A percentile compares a stretch with the other conserved stretches of the same genome.
Conservation (phyloP, 441 rosid genomes). For the Viola pubescens region DNA sequence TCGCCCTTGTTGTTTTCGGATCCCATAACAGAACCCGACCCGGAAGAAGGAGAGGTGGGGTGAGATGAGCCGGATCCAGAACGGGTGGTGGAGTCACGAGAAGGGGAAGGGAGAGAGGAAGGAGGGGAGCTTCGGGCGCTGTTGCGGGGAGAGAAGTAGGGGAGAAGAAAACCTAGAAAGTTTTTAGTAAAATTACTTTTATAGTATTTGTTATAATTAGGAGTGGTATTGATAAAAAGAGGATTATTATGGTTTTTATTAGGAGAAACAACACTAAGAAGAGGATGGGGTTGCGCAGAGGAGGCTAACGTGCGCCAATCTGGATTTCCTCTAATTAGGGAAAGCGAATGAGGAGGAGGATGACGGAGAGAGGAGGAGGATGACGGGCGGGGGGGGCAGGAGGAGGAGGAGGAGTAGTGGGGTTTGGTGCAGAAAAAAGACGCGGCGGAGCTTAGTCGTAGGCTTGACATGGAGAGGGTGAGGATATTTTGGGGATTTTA, state of each 20-base stretch:
- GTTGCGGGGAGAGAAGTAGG: slow-evolving; percentile 12
- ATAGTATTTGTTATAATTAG: slow-evolving; percentile 10
- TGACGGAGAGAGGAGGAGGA: background rate
- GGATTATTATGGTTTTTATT: slow-evolving; percentile 1
- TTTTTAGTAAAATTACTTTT: slow-evolving; percentile 15
- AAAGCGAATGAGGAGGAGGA: background rate
- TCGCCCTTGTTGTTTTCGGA: slow-evolving; percentile 30
- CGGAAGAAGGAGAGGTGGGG: slow-evolving; percentile 22
- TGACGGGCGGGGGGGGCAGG: background rate
- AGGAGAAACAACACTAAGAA: background rate
- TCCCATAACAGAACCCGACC: slow-evolving; percentile 45
- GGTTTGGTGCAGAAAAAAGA: slow-evolving; percentile 26
- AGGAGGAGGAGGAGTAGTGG: slow-evolving; percentile 28
- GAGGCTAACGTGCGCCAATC: slow-evolving; percentile 41
- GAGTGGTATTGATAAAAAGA: background rate
- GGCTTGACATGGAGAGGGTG: slow-evolving; percentile 21
- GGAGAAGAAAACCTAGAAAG: slow-evolving; percentile 29
- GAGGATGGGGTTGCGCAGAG: slow-evolving; percentile 21
- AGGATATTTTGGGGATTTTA: no score
- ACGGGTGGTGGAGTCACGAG: slow-evolving; percentile 18
- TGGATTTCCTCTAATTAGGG: slow-evolving; percentile 14
- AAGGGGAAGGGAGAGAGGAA: slow-evolving; percentile 12
- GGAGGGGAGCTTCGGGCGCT: background rate
- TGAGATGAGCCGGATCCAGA: slow-evolving; percentile 22
- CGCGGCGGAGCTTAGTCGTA: slow-evolving; percentile 27